Evolutionary conservation across 164 flowering plant genomes (phyloP), one percentile per base, ranked within the genome.

Genomic region (Liquidambar formosana): DNA sequence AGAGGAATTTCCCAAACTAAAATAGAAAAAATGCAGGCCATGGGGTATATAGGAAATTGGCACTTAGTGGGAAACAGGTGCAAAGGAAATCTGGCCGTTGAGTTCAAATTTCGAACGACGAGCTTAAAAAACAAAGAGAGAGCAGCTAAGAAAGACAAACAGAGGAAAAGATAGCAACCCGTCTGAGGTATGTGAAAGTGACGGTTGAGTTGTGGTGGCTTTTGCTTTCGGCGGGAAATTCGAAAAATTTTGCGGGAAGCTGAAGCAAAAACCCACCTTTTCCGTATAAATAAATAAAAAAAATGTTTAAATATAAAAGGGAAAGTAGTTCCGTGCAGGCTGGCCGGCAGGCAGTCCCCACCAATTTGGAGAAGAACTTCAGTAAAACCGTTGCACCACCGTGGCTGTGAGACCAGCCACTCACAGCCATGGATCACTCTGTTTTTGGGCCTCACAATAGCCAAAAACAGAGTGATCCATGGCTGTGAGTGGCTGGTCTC

Each of bases 221-320:
- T 18, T 0, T 8, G 19, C 68, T 73, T 79, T 76, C 67, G 77
- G 83, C 77, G 80, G 80, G 80, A 62, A 65, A 61, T 51, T 75
- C 77, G 53, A 72, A 72, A 66, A 1, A 12, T 49, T 52, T 48
- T 25, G 78, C 72, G 66, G 72, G 64, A 67, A 68, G 26, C 14
- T 5, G 13, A 33, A 67, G 62, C 60, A 45, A 67, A 59, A 11
- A 23, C 11, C 22, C 41, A 2, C 41, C 41, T 33, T 33, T 33
- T 6, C 41, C 6, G 41, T 33, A 26, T 48, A 33, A 33, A n/a
- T n/a, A n/a, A n/a, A n/a, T n/a, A n/a, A 38, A 11, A 25, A 27
- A 44, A 28, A 16, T 43, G 15, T 13, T 45, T 11, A 6, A 52
- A 70, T 25, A 4, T 13, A 38, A 41, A 14, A 47, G 33, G 1